Evolutionary conservation across 1,284 basidiomycete genomes (phyloP).

Genomic region (Sanghuangporus baumii): DNA sequence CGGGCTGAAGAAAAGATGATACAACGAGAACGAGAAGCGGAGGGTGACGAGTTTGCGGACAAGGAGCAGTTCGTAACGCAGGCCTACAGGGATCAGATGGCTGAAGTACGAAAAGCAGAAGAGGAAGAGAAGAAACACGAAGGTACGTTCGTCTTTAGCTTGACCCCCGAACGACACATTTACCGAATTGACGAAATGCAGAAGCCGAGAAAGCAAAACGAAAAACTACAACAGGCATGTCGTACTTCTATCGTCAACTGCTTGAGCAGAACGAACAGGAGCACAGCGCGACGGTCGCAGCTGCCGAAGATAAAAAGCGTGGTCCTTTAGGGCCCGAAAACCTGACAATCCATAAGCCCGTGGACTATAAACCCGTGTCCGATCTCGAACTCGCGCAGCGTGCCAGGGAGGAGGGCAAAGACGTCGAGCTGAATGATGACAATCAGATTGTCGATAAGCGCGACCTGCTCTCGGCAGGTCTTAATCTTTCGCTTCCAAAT

Average conservation of each 20-base stretch:
- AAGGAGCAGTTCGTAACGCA: slow-evolving; percentile 97
- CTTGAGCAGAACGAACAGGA: slow-evolving; percentile 77
- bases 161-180: neutral
- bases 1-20: slow-evolving; percentile 98
- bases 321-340: slow-evolving; percentile 33
- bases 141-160: slow-evolving; percentile 44
- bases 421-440: slow-evolving; percentile 96
- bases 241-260: slow-evolving; percentile 81
- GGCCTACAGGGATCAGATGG: slow-evolving; percentile 97
- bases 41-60: slow-evolving; percentile 92
- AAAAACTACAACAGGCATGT: slow-evolving; percentile 63
- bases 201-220: slow-evolving; percentile 48
- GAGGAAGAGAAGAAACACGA: slow-evolving; percentile 85
- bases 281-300: slow-evolving; percentile 81
- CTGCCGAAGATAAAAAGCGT: slow-evolving; percentile 33
- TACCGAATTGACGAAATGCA: neutral
- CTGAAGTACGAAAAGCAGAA: slow-evolving; percentile 83
- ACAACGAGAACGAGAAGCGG: slow-evolving; percentile 85
- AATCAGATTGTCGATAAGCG: slow-evolving; percentile 97
- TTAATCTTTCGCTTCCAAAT: slow-evolving; percentile 85
- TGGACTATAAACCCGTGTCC: slow-evolving; percentile 50
- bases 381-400: slow-evolving; percentile 68
- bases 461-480: slow-evolving; percentile 83
- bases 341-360: slow-evolving; percentile 67
- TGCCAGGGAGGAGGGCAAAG: slow-evolving; percentile 70